These are phyloP conservation scores for Amaranthus hypochondriacus DNA, from an alignment of 148 eudicot species.

Conservation along the genomic window DNA sequence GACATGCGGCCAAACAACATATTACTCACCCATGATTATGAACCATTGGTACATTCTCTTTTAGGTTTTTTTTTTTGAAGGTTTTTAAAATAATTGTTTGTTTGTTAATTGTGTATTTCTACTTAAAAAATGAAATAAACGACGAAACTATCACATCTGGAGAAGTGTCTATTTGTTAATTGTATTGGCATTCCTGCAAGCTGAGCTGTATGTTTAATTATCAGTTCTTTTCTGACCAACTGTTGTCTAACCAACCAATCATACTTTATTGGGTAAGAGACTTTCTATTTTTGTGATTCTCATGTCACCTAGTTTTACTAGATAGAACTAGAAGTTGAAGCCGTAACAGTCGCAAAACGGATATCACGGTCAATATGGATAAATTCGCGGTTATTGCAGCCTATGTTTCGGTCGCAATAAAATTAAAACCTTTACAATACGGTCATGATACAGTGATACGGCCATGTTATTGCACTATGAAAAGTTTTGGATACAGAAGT, in stretches of 20 bases:
- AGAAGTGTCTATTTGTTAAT: not conserved
- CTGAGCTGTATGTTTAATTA: not conserved
- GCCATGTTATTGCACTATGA: too few species aligned
- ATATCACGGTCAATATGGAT: too few species aligned
- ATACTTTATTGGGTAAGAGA: not conserved
- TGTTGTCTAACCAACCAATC: not conserved
- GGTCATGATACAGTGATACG: too few species aligned
- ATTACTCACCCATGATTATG: conserved; percentile 69
- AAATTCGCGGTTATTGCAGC: too few species aligned
- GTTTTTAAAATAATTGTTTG: not conserved
- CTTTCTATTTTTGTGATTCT: not conserved
- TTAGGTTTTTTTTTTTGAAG: not conserved
- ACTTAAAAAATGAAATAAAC: not conserved
- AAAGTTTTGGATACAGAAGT: too few species aligned
- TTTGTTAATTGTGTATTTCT: too few species aligned
- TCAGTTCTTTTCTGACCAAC: not conserved
- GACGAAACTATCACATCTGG: not conserved
- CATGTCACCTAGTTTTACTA: not conserved
- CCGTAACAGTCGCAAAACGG: too few species aligned
- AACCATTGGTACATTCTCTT: conserved; percentile 46
- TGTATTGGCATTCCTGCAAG: not conserved
- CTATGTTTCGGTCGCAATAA: too few species aligned
- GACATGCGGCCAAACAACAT: conserved; percentile 83
- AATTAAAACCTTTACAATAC: too few species aligned
- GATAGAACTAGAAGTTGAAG: not conserved